These are phyloP conservation scores for Phycomyces blakesleeanus DNA, from an alignment of 192 early-diverging fungal species.

Conservation along the genomic window DNA sequence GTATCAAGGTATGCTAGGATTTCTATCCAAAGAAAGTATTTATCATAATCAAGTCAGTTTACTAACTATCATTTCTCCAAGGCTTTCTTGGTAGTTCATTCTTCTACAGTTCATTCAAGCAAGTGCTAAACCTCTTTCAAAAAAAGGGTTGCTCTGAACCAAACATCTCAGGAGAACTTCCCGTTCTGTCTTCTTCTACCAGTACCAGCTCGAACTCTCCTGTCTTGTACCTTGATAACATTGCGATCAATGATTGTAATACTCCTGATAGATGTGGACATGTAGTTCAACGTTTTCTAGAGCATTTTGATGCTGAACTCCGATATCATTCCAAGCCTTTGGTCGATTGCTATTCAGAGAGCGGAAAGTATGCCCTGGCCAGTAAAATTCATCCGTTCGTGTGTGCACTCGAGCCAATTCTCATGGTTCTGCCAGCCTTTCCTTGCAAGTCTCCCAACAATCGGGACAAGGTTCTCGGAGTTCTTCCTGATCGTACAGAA, in stretches of 20 bases:
- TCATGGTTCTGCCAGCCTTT: neutral
- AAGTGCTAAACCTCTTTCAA: too few species aligned
- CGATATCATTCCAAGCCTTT: neutral
- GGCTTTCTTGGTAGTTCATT: too few species aligned
- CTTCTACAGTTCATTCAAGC: too few species aligned
- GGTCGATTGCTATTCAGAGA: neutral
- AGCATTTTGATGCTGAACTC: neutral
- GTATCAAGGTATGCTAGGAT: too few species aligned
- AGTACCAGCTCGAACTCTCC: too few species aligned
- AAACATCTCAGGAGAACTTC: too few species aligned
- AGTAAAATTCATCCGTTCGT: neutral
- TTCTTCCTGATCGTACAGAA: neutral
- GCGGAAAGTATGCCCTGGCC: neutral
- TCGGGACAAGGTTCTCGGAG: neutral
- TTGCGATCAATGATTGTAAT: neutral
- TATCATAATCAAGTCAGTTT: too few species aligned
- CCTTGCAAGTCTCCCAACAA: constrained; percentile 2
- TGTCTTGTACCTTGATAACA: too few species aligned
- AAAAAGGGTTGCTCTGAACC: too few species aligned
- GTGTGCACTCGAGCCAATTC: neutral
- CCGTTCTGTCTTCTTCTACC: too few species aligned
- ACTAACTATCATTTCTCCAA: too few species aligned
- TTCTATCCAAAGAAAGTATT: too few species aligned
- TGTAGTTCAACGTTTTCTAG: neutral
- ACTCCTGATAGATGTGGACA: neutral